Evolutionary conservation across 768 basidiomycete species (phyloP), one percentile per base, ranked within the genome.

Genomic region (Russula olivacea): DNA sequence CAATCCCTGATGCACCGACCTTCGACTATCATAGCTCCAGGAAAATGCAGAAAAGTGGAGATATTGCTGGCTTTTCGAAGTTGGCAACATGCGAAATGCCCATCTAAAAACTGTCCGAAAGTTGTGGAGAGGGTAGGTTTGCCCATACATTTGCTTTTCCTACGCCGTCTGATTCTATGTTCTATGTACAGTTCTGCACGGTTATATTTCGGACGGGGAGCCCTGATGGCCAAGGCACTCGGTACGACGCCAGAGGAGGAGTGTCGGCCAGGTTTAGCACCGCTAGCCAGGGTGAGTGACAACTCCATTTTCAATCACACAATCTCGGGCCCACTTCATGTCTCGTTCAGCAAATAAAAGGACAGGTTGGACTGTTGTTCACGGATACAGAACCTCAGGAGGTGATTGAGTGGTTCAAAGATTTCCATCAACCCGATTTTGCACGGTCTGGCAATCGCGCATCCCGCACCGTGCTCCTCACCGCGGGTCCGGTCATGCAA

Each of bases 161-260:
- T 8, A n/a, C 30, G 15, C 15, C 12, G 17, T 57, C 45, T 30
- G 59, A 66, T 72, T 55, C 65, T 55, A 38, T 25, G 48, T 68
- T 14, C 14, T 34, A 23, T 32, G 6, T 19, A 10, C 63, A 93
- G 92, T 66, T 85, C 92, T 65, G 93, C 91, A 59, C 85, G 93
- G 68, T 84, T 96, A 75, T 95, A 93, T 74, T 92, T 95, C 77
- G 91, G 89, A 17, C 81, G 86, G 70, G 83, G 84, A 50, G 84
- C 87, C 11, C 92, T 99, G 30, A 96, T 99, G 91, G 91, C 93
- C 28, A 98, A 96, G 74, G 96, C 93, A 47, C 80, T 99, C 17
- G 97, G 97, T 4, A 83, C 84, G 45, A 89, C 92, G 7, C 80
- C 82, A 45, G 95, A 91, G 73, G 89, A 90, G 66, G 97, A 98